Percentiles rank a stretch among this genome's conserved stretches.
Conservation (phyloP, 2,329 filamentous ascomycete species). For the Immersiporthe knoxdaviesiana region DNA sequence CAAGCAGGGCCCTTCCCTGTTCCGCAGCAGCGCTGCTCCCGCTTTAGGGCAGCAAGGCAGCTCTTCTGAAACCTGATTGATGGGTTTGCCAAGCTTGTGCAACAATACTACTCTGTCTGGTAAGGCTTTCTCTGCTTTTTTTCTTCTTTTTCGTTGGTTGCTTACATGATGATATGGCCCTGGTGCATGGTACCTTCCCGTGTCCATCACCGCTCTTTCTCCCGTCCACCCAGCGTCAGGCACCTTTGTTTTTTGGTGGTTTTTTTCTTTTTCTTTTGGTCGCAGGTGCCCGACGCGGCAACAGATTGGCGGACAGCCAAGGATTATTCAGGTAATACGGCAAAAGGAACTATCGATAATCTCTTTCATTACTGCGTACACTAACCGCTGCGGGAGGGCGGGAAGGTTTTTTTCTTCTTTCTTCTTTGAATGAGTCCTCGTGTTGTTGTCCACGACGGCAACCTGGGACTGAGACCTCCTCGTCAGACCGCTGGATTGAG, state of each 20-base stretch:
- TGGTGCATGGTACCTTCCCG: background rate
- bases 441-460: background rate
- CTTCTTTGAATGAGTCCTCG: background rate
- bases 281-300: background rate
- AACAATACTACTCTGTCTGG: constrained; percentile 22
- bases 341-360: background rate
- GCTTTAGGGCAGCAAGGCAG: background rate
- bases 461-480: background rate
- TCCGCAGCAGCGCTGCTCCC: background rate
- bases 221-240: background rate
- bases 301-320: background rate
- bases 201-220: constrained; percentile 8
- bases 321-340: background rate
- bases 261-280: background rate
- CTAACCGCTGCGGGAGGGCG: background rate
- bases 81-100: constrained; percentile 20
- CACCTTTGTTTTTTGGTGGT: too few species aligned
- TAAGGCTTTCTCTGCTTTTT: background rate
- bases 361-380: background rate
- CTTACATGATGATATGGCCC: background rate
- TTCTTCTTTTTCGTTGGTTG: too few species aligned
- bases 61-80: constrained; percentile 23
- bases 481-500: background rate
- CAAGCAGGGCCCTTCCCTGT: constrained; percentile 27
- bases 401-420: too few species aligned